phyloP scores from a whole-genome alignment of 106 monocot species.

The Chionographis japonica region DNA sequence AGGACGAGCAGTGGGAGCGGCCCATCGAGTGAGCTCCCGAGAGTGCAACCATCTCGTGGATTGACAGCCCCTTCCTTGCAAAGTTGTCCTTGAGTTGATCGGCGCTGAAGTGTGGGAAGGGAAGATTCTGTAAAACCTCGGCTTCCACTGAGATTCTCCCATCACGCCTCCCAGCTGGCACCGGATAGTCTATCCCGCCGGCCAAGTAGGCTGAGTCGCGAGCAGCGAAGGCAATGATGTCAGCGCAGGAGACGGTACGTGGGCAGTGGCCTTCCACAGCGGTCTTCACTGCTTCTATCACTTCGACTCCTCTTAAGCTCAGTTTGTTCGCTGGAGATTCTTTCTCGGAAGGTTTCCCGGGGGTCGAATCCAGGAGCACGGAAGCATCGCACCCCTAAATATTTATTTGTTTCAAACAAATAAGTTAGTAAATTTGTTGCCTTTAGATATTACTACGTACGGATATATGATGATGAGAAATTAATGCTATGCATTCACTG shows the following conservation, averaged over 20 bases:
- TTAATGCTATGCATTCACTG: no score
- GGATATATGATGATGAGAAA: no score
- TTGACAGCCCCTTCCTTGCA: constrained; percentile 30
- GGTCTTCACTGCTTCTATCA: constrained; percentile 25
- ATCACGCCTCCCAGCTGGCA: constrained; percentile 33
- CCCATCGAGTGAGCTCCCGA: constrained; percentile 54
- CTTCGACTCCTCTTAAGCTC: constrained; percentile 26
- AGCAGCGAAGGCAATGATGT: constrained; percentile 29
- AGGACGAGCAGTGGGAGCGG: constrained; percentile 35
- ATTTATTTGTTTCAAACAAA: constrained; percentile 25
- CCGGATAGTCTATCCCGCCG: constrained; percentile 22
- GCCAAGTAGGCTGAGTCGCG: no score
- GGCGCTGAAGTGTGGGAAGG: constrained; percentile 10
- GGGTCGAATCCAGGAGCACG: constrained; percentile 15
- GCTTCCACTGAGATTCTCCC: constrained; percentile 22
- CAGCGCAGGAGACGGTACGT: constrained; percentile 33
- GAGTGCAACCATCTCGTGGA: constrained; percentile 48
- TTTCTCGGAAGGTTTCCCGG: constrained; percentile 10
- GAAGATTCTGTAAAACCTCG: constrained; percentile 23
- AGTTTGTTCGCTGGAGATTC: constrained; percentile 9
- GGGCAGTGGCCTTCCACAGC: constrained; percentile 22
- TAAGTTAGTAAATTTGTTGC: no score
- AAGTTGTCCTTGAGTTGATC: constrained; percentile 30
- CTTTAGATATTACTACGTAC: no score
- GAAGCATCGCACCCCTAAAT: constrained; percentile 32